These are phyloP conservation scores for Mycena vulgaris DNA, from an alignment of 768 basidiomycete species.

Conservation along the genomic window DNA sequence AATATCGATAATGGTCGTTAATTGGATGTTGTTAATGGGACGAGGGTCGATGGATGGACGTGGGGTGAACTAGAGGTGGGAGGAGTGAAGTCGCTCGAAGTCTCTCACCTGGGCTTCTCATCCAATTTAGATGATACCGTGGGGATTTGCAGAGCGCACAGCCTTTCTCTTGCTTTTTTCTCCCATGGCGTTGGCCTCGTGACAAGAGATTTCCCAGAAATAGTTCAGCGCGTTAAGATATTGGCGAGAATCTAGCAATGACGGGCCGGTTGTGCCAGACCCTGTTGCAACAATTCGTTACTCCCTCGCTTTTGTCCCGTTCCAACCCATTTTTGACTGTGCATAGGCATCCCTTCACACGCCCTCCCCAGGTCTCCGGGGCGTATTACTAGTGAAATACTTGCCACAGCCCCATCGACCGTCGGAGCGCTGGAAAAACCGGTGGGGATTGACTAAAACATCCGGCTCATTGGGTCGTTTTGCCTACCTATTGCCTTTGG, in stretches of 20 bases:
- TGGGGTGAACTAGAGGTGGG: constrained; percentile 18
- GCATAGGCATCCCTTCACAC: too few species aligned
- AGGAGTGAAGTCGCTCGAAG: constrained; percentile 21
- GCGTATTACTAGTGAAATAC: too few species aligned
- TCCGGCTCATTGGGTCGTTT: too few species aligned
- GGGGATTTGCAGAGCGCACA: neutral
- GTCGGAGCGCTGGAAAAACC: too few species aligned
- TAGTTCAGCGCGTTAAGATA: constrained; percentile 18
- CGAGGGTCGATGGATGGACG: constrained; percentile 24
- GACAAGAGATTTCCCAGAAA: constrained; percentile 28
- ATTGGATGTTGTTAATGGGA: constrained; percentile 26
- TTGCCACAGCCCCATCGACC: too few species aligned
- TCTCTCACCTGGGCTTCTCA: constrained; percentile 26
- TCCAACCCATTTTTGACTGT: too few species aligned
- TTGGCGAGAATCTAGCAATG: constrained; percentile 6
- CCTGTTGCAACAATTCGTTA: too few species aligned
- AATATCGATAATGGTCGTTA: constrained; percentile 11
- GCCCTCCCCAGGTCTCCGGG: too few species aligned
- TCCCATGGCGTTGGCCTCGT: constrained; percentile 26
- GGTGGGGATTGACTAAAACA: too few species aligned
- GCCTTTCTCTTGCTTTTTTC: constrained; percentile 21
- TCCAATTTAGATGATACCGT: neutral
- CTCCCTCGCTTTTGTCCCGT: too few species aligned
- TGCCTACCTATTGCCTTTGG: too few species aligned
- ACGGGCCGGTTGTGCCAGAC: too few species aligned